Evolutionary conservation across 805 yeast genomes (phyloP), one percentile per base, ranked within the genome.

Genomic region (Metschnikowia chrysomelidarum): DNA sequence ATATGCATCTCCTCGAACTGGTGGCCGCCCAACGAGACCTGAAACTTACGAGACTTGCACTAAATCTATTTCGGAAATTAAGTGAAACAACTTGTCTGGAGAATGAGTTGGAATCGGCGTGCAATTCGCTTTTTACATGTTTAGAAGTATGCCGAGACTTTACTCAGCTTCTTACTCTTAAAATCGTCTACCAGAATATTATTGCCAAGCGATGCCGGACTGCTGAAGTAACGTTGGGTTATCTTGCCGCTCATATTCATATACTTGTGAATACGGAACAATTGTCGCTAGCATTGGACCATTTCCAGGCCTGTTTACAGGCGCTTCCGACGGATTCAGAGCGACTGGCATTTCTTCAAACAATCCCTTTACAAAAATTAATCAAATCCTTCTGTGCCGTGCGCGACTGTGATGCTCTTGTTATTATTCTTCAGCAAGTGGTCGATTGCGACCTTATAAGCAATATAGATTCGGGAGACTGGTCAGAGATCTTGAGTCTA

Each of bases 261-360:
- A 40, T 51, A 1, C 48, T 58, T 8, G 19, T 59, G 8, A 58
- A 57, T 30, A 35, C 54, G 1, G 44, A 43, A 15, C 65, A 61
- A 36, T 36, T 41, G 14, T 34, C 48, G n/a, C 27, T 36, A 13
- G 66, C 67, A 1, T 15, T 47, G 8, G 56, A 49, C 19, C 41
- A 41, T 23, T 26, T 41, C 21, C 20, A 16, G 5, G 22, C 12
- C 3, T 28, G 41, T 24, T 12, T 33, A 19, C 26, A 16, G 14
- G 32, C 22, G 11, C 5, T 30, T 3, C 15, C 21, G 3, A 9
- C 8, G 5, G 21, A 15, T n/a, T 7, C 24, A 14, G 34, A 30
- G 14, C 8, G 12, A 9, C 14, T 19, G 6, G 11, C 5, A 6
- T 18, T 36, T 13, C 32, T 36, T 11, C 32, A 24, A 3, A 34